Evolutionary conservation across 1,139 yeast species (phyloP).

Genomic region (Geotrichum macrosporum): DNA sequence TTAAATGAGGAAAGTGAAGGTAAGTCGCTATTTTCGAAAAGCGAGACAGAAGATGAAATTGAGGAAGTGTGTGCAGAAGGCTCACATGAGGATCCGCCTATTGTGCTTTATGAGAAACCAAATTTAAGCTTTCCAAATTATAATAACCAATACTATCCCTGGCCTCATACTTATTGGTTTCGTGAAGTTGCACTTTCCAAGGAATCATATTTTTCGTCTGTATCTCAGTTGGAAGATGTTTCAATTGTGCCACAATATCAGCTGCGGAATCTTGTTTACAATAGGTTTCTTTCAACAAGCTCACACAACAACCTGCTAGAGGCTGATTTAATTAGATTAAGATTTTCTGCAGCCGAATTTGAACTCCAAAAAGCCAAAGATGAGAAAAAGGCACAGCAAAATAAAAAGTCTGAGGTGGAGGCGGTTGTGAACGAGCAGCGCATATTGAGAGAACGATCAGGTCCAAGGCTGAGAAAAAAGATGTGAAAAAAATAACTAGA

Average conservation of each 20-base stretch:
- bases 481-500: background rate
- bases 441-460: too few species aligned
- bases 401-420: background rate
- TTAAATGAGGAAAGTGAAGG: too few species aligned
- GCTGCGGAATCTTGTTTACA: background rate
- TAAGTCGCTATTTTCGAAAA: too few species aligned
- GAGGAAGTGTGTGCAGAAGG: background rate
- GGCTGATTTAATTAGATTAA: constrained; percentile 2
- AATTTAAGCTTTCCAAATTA: background rate
- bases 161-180: constrained; percentile 9
- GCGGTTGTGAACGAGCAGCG: too few species aligned
- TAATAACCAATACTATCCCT: constrained; percentile 7
- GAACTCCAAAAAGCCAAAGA: background rate
- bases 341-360: background rate
- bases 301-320: constrained; percentile 3
- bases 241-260: background rate
- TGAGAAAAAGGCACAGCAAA: background rate
- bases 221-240: background rate
- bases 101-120: constrained; percentile 7
- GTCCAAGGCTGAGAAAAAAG: background rate
- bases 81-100: background rate
- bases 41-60: background rate
- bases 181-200: constrained; percentile 2
- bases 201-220: background rate
- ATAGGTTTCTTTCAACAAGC: background rate